phyloP scores from a whole-genome alignment of 495 filamentous ascomycete genomes.

The Talaromyces nanjingensis region DNA sequence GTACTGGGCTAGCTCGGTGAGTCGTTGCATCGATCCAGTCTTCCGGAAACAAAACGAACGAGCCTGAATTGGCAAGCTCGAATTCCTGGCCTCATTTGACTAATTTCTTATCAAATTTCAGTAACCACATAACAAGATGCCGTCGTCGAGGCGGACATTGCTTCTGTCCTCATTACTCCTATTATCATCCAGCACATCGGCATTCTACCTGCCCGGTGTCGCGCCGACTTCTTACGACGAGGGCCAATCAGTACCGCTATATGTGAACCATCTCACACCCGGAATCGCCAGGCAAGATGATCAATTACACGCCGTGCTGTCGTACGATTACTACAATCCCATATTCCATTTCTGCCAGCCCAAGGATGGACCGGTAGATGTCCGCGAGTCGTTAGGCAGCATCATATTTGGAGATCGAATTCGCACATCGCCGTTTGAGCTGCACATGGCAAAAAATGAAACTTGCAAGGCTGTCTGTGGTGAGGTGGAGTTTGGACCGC shows the following conservation, averaged over 20 bases:
- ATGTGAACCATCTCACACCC: constrained; percentile 89
- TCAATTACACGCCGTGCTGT: constrained; percentile 79
- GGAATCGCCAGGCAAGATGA: constrained; percentile 65
- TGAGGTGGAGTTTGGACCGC: constrained; percentile 55
- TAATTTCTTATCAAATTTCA: neutral
- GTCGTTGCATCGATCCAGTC: neutral
- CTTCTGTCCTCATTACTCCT: constrained; percentile 25
- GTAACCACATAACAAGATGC: constrained; percentile 24
- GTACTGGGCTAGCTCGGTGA: constrained; percentile 1
- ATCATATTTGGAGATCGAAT: constrained; percentile 97
- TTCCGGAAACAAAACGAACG: neutral
- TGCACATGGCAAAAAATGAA: constrained; percentile 78
- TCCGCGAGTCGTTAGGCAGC: constrained; percentile 85
- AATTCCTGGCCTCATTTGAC: neutral
- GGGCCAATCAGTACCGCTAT: constrained; percentile 72
- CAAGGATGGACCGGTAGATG: constrained; percentile 60
- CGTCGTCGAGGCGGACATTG: constrained; percentile 26
- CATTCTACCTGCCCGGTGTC: constrained; percentile 95
- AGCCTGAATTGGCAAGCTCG: neutral
- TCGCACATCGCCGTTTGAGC: constrained; percentile 80
- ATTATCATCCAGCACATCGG: constrained; percentile 47
- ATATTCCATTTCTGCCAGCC: constrained; percentile 83
- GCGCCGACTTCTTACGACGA: constrained; percentile 84
- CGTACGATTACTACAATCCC: constrained; percentile 91
- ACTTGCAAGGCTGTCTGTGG: constrained; percentile 75